A percentile compares a stretch with the other conserved stretches of the same genome.
Evolutionary conservation across 192 early-diverging fungal species (phyloP).

Genomic region (Coemansia guatemalensis): DNA sequence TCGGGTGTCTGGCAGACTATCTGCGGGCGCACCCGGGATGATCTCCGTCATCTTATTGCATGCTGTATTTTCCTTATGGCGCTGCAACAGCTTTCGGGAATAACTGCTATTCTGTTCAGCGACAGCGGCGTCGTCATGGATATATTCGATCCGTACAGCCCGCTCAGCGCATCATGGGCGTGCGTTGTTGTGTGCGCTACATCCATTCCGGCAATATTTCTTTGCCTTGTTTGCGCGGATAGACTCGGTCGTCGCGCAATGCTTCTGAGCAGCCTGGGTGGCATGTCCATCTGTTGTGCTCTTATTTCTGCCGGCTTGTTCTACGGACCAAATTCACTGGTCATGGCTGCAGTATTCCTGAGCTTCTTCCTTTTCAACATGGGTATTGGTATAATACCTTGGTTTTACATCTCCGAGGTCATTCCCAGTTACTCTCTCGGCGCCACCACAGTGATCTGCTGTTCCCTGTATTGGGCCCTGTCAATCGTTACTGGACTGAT

Average conservation of each 20-base stretch:
- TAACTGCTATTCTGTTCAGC: slow-evolving; percentile 68
- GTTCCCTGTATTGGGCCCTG: slow-evolving; percentile 67
- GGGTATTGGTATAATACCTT: slow-evolving; percentile 77
- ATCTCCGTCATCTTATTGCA: slow-evolving; percentile 48
- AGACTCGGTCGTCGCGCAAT: slow-evolving; percentile 65
- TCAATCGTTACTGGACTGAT: slow-evolving; percentile 54
- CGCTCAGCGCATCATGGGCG: slow-evolving; percentile 26
- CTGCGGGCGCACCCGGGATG: slow-evolving; percentile 32
- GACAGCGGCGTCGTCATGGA: slow-evolving; percentile 53
- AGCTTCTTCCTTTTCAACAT: slow-evolving; percentile 72
- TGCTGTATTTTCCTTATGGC: slow-evolving; percentile 60
- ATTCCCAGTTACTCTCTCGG: slow-evolving; percentile 68
- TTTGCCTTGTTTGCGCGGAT: slow-evolving; percentile 64
- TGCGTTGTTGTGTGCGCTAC: slow-evolving; percentile 61
- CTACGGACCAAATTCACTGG: slow-evolving; percentile 50
- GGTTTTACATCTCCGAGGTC: slow-evolving; percentile 71
- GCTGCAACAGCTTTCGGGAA: slow-evolving; percentile 70
- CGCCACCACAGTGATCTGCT: slow-evolving; percentile 63
- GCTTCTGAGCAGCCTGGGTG: slow-evolving; percentile 60
- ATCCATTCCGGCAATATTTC: slow-evolving; percentile 58
- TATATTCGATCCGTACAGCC: slow-evolving; percentile 62
- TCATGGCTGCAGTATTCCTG: slow-evolving; percentile 61
- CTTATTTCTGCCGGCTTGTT: slow-evolving; percentile 60
- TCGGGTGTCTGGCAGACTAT: slow-evolving; percentile 28
- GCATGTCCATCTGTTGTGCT: slow-evolving; percentile 59